Evolutionary conservation across 2,329 filamentous ascomycete species (phyloP).

Genomic region (Penicillium sp.): DNA sequence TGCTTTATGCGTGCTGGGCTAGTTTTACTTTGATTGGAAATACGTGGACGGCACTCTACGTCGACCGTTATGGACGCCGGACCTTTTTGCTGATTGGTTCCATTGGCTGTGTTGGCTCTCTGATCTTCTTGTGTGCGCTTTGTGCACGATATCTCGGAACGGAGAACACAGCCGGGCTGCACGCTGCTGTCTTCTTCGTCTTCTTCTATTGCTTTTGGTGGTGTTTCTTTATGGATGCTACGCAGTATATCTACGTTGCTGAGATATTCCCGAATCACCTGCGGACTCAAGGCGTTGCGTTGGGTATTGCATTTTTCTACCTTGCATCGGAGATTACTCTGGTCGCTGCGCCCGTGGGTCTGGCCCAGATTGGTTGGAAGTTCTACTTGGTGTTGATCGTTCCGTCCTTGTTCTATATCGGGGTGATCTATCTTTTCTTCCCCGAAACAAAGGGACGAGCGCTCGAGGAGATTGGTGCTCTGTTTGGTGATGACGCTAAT

Average conservation of each 20-base stretch:
- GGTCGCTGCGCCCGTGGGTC: constrained; percentile 33
- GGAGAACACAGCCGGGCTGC: constrained; percentile 34
- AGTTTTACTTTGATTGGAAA: constrained; percentile 41
- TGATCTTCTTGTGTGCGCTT: constrained; percentile 37
- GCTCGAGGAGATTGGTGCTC: constrained; percentile 38
- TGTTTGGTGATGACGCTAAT: constrained; percentile 33
- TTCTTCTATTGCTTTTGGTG: constrained; percentile 44
- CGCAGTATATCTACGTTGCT: constrained; percentile 43
- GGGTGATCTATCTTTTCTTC: constrained; percentile 36
- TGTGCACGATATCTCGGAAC: constrained; percentile 37
- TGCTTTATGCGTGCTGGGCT: constrained; percentile 42
- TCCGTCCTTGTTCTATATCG: constrained; percentile 32
- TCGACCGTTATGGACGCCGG: constrained; percentile 40
- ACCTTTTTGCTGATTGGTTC: constrained; percentile 40
- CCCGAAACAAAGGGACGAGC: constrained; percentile 38
- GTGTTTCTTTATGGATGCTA: constrained; percentile 45
- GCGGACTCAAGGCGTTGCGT: constrained; percentile 38
- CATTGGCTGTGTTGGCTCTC: constrained; percentile 30
- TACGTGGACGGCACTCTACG: constrained; percentile 42
- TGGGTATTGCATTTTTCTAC: constrained; percentile 39
- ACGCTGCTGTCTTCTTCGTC: constrained; percentile 43
- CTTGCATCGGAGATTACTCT: constrained; percentile 36
- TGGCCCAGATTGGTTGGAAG: constrained; percentile 36
- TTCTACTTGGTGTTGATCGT: constrained; percentile 42
- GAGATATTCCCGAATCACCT: constrained; percentile 46